Percentiles rank a stretch among this genome's conserved stretches.
Evolutionary conservation across 306 rosid species (phyloP).

Genomic region (Vachellia pachyceras): DNA sequence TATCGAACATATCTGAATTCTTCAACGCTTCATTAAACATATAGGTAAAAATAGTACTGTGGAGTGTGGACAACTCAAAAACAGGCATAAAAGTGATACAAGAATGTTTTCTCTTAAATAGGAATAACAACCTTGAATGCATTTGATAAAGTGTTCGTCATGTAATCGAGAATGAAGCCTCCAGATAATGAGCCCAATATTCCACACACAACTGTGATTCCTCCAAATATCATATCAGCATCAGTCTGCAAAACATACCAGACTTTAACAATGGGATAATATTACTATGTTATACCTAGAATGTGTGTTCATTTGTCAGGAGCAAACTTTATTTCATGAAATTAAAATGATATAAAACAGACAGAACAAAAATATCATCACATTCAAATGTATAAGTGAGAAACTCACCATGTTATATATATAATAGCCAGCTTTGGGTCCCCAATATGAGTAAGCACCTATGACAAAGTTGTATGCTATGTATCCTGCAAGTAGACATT

Average conservation of each 20-base stretch:
- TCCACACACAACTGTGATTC: slow-evolving; percentile 76
- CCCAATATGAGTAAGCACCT: slow-evolving; percentile 96
- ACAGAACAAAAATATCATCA: not conserved
- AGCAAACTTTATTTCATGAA: not conserved
- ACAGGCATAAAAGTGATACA: slow-evolving; percentile 26
- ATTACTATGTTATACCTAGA: slow-evolving; percentile 19
- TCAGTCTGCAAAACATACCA: slow-evolving; percentile 53
- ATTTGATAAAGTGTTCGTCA: slow-evolving; percentile 68
- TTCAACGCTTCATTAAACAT: not conserved
- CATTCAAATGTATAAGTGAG: not conserved
- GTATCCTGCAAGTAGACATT: slow-evolving; percentile 57
- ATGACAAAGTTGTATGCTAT: slow-evolving; percentile 78
- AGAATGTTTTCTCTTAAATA: slow-evolving; percentile 4
- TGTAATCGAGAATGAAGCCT: slow-evolving; percentile 68
- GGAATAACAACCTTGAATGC: slow-evolving; percentile 79
- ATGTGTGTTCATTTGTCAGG: slow-evolving; percentile 15
- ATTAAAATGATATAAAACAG: slow-evolving; percentile 3
- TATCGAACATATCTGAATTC: not conserved
- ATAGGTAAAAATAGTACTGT: slow-evolving; percentile 6
- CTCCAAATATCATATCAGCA: slow-evolving; percentile 91
- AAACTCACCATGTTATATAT: slow-evolving; percentile 78
- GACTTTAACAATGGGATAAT: slow-evolving; percentile 16
- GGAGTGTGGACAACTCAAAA: slow-evolving; percentile 2
- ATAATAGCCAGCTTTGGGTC: slow-evolving; percentile 80
- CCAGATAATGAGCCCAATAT: slow-evolving; percentile 76